These are phyloP conservation scores for Grigorovia jiainica DNA, from an alignment of 805 yeast species.

Conservation along the genomic window DNA sequence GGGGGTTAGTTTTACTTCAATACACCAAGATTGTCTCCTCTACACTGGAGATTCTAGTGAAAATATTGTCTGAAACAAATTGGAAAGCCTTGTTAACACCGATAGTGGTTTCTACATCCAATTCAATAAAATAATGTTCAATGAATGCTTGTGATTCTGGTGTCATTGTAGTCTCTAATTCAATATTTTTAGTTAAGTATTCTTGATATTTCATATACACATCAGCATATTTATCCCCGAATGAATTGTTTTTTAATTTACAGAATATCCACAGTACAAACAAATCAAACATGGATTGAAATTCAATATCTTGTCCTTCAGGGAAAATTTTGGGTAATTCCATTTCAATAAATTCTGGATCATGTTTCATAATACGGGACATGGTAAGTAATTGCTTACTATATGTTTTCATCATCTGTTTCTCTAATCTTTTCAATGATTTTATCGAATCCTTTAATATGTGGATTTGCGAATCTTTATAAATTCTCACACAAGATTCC, in stretches of 20 bases:
- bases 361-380: slow-evolving; percentile 44
- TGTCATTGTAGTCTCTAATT: not conserved
- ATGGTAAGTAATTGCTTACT: slow-evolving; percentile 39
- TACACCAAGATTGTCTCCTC: slow-evolving; percentile 18
- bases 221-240: slow-evolving; percentile 13
- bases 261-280: slow-evolving; percentile 30
- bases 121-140: slow-evolving; percentile 5
- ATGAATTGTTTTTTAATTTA: slow-evolving; percentile 9
- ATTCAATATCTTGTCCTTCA: slow-evolving; percentile 32
- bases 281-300: slow-evolving; percentile 38
- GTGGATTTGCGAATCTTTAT: slow-evolving; percentile 38
- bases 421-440: slow-evolving; percentile 41
- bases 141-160: slow-evolving; percentile 8
- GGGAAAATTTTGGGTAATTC: slow-evolving; percentile 41
- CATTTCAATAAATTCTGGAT: slow-evolving; percentile 38
- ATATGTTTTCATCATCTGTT: slow-evolving; percentile 34
- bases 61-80: slow-evolving; percentile 13
- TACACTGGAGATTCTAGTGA: slow-evolving; percentile 16
- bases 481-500: slow-evolving; percentile 31
- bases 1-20: no score
- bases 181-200: not conserved
- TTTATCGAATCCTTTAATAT: slow-evolving; percentile 38
- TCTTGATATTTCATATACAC: slow-evolving; percentile 6
- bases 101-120: slow-evolving; percentile 3
- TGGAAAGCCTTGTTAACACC: slow-evolving; percentile 7